Evolutionary conservation across 2,329 filamentous ascomycete species (phyloP).

Genomic region (Periconia digitata): DNA sequence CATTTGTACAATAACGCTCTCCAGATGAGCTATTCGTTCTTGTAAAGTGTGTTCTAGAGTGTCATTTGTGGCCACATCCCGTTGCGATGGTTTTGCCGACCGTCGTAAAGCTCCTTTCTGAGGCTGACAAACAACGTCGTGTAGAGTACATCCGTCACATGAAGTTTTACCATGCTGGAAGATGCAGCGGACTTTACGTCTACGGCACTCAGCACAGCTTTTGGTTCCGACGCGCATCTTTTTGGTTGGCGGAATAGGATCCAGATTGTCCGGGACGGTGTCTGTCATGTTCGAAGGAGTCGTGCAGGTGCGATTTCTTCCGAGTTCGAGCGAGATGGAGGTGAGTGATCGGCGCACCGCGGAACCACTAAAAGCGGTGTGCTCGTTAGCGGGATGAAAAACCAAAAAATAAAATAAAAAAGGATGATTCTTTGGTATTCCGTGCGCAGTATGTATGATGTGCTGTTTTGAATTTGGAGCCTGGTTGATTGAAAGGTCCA

Average conservation of each 20-base stretch:
- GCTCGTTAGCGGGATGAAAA: too few relatives aligned
- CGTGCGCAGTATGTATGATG: too few relatives aligned
- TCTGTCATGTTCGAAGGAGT: background rate
- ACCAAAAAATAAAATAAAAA: too few relatives aligned
- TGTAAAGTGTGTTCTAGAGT: background rate
- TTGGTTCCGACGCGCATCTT: background rate
- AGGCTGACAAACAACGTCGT: background rate
- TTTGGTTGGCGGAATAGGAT: background rate
- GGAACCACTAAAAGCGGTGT: too few relatives aligned
- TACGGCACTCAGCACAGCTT: background rate
- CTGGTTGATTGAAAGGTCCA: too few relatives aligned
- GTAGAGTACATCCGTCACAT: background rate
- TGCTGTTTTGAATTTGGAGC: too few relatives aligned
- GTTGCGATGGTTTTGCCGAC: too few relatives aligned
- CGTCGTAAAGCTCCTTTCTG: background rate
- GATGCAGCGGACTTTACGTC: constrained; percentile 1
- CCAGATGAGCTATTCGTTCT: background rate
- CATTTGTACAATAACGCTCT: constrained; percentile 1
- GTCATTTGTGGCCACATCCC: too few relatives aligned
- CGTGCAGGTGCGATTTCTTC: too few relatives aligned
- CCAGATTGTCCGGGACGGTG: too few relatives aligned
- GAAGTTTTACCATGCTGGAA: background rate
- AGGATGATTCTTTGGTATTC: too few relatives aligned
- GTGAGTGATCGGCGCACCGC: too few relatives aligned
- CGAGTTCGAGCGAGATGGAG: background rate